Conservation (phyloP, 2,329 filamentous ascomycete genomes). For the Rugonectria rugulosa region DNA sequence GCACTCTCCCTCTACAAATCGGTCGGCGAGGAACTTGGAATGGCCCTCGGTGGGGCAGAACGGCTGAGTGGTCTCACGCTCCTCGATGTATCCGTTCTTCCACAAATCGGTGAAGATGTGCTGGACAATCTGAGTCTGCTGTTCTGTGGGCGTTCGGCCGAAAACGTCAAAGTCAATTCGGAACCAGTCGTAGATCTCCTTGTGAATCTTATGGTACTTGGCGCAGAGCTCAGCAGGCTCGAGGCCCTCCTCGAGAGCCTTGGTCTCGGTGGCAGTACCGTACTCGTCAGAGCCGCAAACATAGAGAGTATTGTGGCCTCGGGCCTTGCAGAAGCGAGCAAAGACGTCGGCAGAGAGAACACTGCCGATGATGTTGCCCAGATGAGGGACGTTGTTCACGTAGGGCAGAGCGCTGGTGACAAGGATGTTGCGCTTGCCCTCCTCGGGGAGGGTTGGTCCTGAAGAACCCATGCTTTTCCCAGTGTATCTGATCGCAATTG, state of each 20-base stretch:
- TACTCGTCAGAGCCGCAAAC: slow-evolving; percentile 93
- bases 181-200: slow-evolving; percentile 96
- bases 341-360: slow-evolving; percentile 91
- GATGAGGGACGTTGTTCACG: slow-evolving; percentile 76
- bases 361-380: slow-evolving; percentile 88
- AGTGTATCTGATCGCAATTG: slow-evolving; percentile 14
- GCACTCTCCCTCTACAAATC: slow-evolving; percentile 83
- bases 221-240: slow-evolving; percentile 86
- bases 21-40: slow-evolving; percentile 80
- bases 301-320: slow-evolving; percentile 81
- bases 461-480: slow-evolving; percentile 34
- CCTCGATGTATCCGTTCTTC: slow-evolving; percentile 86
- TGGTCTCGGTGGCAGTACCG: slow-evolving; percentile 94
- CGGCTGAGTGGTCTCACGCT: slow-evolving; percentile 86
- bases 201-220: slow-evolving; percentile 91
- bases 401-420: slow-evolving; percentile 94
- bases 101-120: slow-evolving; percentile 88
- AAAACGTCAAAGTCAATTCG: slow-evolving; percentile 95
- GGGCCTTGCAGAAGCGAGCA: slow-evolving; percentile 79
- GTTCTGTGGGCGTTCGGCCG: slow-evolving; percentile 85
- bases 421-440: slow-evolving; percentile 85
- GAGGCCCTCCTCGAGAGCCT: slow-evolving; percentile 86
- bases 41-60: slow-evolving; percentile 78
- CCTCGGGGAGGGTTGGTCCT: slow-evolving; percentile 65
- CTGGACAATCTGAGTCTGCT: slow-evolving; percentile 94